Base-by-base conservation (phyloP, 2,329 filamentous ascomycete genomes). In the Albifimbria verrucaria region DNA sequence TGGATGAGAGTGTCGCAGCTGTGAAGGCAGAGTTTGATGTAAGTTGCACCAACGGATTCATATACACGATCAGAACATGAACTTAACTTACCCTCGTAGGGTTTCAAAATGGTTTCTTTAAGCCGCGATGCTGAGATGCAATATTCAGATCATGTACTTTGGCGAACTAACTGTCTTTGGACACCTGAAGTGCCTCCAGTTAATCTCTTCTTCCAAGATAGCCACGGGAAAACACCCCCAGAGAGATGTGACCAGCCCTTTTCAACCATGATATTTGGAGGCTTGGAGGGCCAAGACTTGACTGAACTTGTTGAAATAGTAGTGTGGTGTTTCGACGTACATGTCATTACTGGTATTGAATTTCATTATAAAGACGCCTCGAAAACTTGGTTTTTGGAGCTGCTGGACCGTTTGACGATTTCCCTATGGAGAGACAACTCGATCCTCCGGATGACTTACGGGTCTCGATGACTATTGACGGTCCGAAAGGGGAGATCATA, bases 21-120 rank as follows among this genome's bases (percentile, higher is more conserved):
- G 32, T 58, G n/a, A 51, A 52, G 21, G 57, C 51, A 36, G 56
- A 58, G 22, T 56, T 59, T 21, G 57, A 59, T 45, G 56, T 57
- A 3, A 20, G 51, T 51, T n/a, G n/a, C n/a, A n/a, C n/a, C n/a
- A n/a, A n/a, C n/a, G n/a, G n/a, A n/a, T n/a, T n/a, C n/a, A n/a
- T n/a, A n/a, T 46, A 32, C 11, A 41, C 17, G 24, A 28, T 25
- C 18, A 15, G 7, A 17, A 4, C 18, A 39, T 10, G 6, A 17
- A 11, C n/a, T n/a, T 46, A 26, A 2, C 47, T 4, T 25, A 3
- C 49, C 52, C 15, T 50, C 15, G 23, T 12, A 61, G 58, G 56
- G 47, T 1, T 22, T 59, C 2, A 60, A 59, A 20, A 36, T 61
- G 1, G 43, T 56, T 39, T 54, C 54, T 11, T 18, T 59, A 5